Base-by-base conservation (phyloP, 257 asterid species). In the Solanum dulcamara region DNA sequence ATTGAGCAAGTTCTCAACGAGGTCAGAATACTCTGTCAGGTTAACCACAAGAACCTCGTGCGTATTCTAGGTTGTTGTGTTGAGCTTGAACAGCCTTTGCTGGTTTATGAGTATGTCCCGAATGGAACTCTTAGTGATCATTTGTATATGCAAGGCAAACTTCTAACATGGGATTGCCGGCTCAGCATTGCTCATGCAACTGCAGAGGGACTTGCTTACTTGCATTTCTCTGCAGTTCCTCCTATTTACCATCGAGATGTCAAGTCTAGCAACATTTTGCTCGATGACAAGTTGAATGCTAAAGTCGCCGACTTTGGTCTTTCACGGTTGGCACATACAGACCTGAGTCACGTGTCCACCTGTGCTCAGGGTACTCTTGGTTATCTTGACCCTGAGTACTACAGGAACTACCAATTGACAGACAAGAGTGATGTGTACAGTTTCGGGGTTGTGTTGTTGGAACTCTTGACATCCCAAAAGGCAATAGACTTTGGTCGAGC, bases 301-400 rank as follows among this genome's bases (percentile, higher is more conserved):
- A 96, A 94, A 88, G 99, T 96, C 1, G 83, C 98, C 0, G 99
- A 96, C 87, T 96, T 96, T 53, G 98, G 98, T 53, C 55, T 96
- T 17, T 96, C 99, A 0, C 95, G 99, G 4, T 81, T 96, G 75
- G 98, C 97, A 2, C 95, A 93, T n/a, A 89, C 98, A 1, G 98
- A 96, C 53, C n/a, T 93, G 55, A 96, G 98, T 90, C 99, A 96
- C 70, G 84, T 96, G 18, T 92, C 98, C 28, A 96, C 99, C 9
- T 96, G 98, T 60, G 99, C 99, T 32, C 99, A 96, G 86, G 99
- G 99, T 8, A 96, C 99, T 1, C 91, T 96, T 0, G 99, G 99
- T 30, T 96, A 96, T 80, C 97, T 96, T 4, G 99, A 96, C 53
- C 99, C 99, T 0, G 99, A 96, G 88, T 96, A 96, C 59, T 94